These are phyloP conservation scores for Ceratocystis eucalypticola DNA, from an alignment of 2,329 filamentous ascomycete species.

Conservation along the genomic window DNA sequence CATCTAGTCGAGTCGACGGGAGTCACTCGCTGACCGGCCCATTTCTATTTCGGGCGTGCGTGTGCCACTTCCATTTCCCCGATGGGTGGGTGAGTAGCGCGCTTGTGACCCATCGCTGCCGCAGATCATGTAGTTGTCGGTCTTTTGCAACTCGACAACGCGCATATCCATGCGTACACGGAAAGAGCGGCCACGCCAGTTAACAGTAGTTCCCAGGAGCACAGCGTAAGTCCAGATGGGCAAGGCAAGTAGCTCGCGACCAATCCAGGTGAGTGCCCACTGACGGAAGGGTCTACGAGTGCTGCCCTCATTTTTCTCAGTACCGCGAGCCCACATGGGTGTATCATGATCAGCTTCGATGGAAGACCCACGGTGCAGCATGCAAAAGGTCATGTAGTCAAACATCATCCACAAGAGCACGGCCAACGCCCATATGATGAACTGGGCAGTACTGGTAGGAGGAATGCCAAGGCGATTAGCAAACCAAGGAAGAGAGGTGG, in stretches of 20 bases:
- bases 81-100: neutral
- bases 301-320: constrained; percentile 27
- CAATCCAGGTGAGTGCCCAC: constrained; percentile 76
- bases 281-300: constrained; percentile 45
- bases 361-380: constrained; percentile 59
- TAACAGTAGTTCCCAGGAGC: constrained; percentile 71
- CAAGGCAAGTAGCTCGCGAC: constrained; percentile 66
- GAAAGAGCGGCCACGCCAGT: constrained; percentile 76
- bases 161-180: constrained; percentile 73
- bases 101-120: neutral
- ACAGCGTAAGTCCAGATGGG: constrained; percentile 88
- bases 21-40: constrained; percentile 15
- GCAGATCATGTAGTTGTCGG: neutral
- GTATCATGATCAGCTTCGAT: constrained; percentile 60
- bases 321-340: constrained; percentile 54
- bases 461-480: constrained; percentile 38
- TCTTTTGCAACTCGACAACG: constrained; percentile 38
- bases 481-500: constrained; percentile 60
- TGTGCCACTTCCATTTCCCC: constrained; percentile 11
- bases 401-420: constrained; percentile 58
- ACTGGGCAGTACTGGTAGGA: constrained; percentile 55
- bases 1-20: constrained; percentile 16
- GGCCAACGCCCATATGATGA: constrained; percentile 49
- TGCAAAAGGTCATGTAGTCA: constrained; percentile 61
- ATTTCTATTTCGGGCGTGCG: constrained; percentile 20